Base-by-base conservation (phyloP, 805 yeast genomes). In the Sugiyamaella valdiviana region DNA sequence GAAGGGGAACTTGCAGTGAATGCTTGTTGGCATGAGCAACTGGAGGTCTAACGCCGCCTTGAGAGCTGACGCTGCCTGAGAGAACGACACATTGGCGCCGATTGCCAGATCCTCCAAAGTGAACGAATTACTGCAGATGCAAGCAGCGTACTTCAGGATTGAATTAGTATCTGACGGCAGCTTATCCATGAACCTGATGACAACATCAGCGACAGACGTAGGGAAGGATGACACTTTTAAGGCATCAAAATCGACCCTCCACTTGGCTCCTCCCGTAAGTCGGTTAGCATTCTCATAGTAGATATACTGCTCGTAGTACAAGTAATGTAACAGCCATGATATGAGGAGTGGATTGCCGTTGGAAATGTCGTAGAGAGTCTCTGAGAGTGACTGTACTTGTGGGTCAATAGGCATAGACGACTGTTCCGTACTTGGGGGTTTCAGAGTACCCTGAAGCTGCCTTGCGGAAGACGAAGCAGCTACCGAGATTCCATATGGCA, bases 1-100 rank as follows among this genome's bases (percentile, higher is more conserved):
- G 48, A 74, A 72, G 6, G 80, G 80, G 19, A 74, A 60, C 53
- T 76, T 77, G 56, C 74, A 74, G 51, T 68, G 70, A 1, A 72
- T 60, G 21, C 72, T 68, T 12, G 67, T 57, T 0, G 79, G 76
- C 1, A 55, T 51, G 5, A 77, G 56, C 2, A 75, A 37, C 14
- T 62, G 58, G 10, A 60, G 42, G 22, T 68, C 65, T 10, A 69
- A 54, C 15, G 72, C 69, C 36, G 64, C 57, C 21, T 63, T 65
- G 4, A 75, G 45, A 12, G 69, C 58, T 19, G 56, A 54, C 23
- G 64, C 61, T 2, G 69, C 64, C n/a, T 64, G 65, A 5, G 57
- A 46, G 12, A 73, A 49, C 1, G 75, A 55, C 32, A 56, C 51
- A 1, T 66, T 65, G 5, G 74, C 59, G 2, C 70, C 77, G 14